Base-by-base conservation (phyloP, 176 grass and related monocot species). In the Tillandsia leiboldiana region DNA sequence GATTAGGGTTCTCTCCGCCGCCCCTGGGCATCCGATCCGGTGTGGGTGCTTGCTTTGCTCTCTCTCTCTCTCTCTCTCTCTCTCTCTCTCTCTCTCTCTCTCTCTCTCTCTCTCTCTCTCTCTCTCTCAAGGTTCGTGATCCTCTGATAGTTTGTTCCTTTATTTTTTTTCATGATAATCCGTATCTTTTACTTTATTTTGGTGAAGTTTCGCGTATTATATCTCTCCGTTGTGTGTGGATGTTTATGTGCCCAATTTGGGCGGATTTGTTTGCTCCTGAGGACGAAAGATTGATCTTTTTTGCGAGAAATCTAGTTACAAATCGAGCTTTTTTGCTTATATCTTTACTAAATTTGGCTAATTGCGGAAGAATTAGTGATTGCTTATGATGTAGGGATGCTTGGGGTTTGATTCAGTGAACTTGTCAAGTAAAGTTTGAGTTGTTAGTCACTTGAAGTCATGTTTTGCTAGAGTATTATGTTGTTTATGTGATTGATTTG, bases 91-190 rank as follows among this genome's bases (percentile, higher is more conserved):
- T 26, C 66, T 51, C 51, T 66, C 63, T 61, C 75, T 61, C 53
- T 65, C 18, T 76, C 72, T n/a, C n/a, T n/a, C n/a, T n/a, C n/a
- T n/a, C n/a, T n/a, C n/a, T n/a, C n/a, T n/a, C n/a, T n/a, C n/a
- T n/a, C n/a, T n/a, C n/a, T n/a, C n/a, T n/a, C n/a, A 65, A 74
- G 51, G 75, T 75, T 52, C 78, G 64, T 66, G 78, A 63, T 68
- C 65, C 69, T 68, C 26, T 22, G n/a, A 63, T 59, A 28, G 53
- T 63, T 65, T 67, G 26, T 67, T 15, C 2, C 28, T 48, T 57
- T 22, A 8, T n/a, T 8, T 59, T 15, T 56, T 56, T 59, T 18
- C 54, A 17, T 59, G 2, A 20, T 18, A 18, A 59, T 59, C 56
- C 56, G 56, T 59, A 23, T 18, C 6, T 22, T 8, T 59, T 20